These are phyloP conservation scores for Colletotrichum euphorbiae DNA, from an alignment of 2,329 filamentous ascomycete species.

Conservation along the genomic window DNA sequence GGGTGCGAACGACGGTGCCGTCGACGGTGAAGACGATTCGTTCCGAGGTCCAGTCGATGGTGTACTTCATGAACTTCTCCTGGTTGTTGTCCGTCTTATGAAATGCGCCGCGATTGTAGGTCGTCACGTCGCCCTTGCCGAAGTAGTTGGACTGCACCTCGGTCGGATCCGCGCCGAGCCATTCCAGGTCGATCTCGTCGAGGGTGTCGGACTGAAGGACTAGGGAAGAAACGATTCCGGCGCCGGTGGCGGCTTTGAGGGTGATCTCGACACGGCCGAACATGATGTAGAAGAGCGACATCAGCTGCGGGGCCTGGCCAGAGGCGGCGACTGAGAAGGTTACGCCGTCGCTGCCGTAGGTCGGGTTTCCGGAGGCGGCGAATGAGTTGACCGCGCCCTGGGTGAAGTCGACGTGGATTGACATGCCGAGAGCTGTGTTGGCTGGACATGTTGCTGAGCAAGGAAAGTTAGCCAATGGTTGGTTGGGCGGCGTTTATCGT, in stretches of 20 bases:
- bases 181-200: constrained; percentile 98
- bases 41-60: constrained; percentile 88
- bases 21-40: constrained; percentile 91
- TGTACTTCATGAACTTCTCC: constrained; percentile 83
- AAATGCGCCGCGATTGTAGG: constrained; percentile 89
- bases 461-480: neutral
- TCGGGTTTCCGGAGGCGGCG: constrained; percentile 73
- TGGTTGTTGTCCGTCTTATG: constrained; percentile 79
- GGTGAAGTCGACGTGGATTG: constrained; percentile 87
- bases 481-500: neutral
- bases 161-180: constrained; percentile 81
- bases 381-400: constrained; percentile 84
- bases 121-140: constrained; percentile 86
- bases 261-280: constrained; percentile 91
- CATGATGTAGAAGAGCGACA: constrained; percentile 98
- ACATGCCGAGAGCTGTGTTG: constrained; percentile 83
- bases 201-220: constrained; percentile 91
- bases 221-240: constrained; percentile 91
- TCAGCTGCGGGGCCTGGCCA: constrained; percentile 87
- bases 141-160: constrained; percentile 99
- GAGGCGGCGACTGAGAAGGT: constrained; percentile 81
- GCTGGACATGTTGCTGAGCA: constrained; percentile 72
- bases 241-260: constrained; percentile 87
- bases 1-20: constrained; percentile 79
- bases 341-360: constrained; percentile 81